Evolutionary conservation across 2,329 filamentous ascomycete genomes (phyloP), one percentile per base, ranked within the genome.

Genomic region (Huntiella moniliformis): DNA sequence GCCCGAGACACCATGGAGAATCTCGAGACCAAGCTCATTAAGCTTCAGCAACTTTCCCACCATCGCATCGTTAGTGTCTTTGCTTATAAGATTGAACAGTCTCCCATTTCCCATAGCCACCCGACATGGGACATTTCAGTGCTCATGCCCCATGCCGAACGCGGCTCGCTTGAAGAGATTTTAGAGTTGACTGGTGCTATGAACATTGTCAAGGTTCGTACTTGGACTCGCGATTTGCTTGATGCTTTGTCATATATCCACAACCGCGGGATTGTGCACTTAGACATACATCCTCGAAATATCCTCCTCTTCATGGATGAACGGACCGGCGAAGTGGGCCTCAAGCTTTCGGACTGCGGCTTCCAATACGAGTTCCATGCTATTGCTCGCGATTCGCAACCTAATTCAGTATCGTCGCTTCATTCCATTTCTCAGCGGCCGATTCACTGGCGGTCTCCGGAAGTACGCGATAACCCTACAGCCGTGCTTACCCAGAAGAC

Each of bases 201-300:
- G 43, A 74, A 80, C 37, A 72, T 82, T 44, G 73, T 74, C 52
- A 87, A 79, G 57, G 78, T 87, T 38, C 79, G 86, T 45, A 78
- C 83, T 17, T 96, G 86, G 80, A 91, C 85, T n/a, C 77, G 87
- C 49, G 85, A 94, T 55, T 68, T 98, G 13, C 71, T 98, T 18
- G 85, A 95, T 62, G 91, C 80, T 0, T 66, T 98, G 22, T 82
- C 85, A 49, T 93, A 81, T 58, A 74, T 93, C 44, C 88, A 96
- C 61, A 79, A 80, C 52, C 79, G 82, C 56, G 85, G 85, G 15
- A 70, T 95, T 47, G 68, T 84, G 17, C 91, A 96, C 60, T 82
- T 83, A 56, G 77, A 82, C 55, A 77, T 95, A 13, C 84, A 93
- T 56, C 68, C 79, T 10, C 71, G 74, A 13, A 93, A 93, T 52